These are phyloP conservation scores for Cercophora sp. DNA, from an alignment of 495 filamentous ascomycete genomes.

Conservation along the genomic window DNA sequence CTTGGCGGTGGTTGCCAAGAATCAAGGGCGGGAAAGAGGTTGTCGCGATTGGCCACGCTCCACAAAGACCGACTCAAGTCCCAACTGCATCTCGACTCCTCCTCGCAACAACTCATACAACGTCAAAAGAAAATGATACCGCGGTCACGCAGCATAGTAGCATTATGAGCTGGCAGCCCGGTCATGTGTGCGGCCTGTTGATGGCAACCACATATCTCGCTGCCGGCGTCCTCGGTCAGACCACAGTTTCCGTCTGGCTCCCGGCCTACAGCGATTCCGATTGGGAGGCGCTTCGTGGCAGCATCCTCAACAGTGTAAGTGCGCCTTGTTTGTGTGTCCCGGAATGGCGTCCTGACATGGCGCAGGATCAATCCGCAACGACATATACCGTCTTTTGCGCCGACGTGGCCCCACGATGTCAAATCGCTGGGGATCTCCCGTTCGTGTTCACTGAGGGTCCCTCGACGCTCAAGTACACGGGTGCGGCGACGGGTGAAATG, in stretches of 20 bases:
- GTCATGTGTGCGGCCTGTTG: neutral
- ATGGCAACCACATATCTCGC: neutral
- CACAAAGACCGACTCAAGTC: too few species aligned
- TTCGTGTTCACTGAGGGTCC: constrained; percentile 39
- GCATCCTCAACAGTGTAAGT: constrained; percentile 34
- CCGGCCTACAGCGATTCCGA: constrained; percentile 25
- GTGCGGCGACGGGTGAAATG: constrained; percentile 26
- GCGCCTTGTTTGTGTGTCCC: neutral
- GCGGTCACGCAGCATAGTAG: neutral
- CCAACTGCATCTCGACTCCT: too few species aligned
- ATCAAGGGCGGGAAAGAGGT: too few species aligned
- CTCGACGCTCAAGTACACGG: constrained; percentile 26
- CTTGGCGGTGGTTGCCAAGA: too few species aligned
- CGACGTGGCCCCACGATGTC: constrained; percentile 21
- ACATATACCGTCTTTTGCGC: constrained; percentile 41
- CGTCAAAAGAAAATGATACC: too few species aligned
- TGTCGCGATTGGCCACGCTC: too few species aligned
- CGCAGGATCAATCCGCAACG: constrained; percentile 28
- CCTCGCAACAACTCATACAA: too few species aligned
- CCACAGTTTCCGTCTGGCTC: constrained; percentile 34
- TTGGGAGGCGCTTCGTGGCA: constrained; percentile 35
- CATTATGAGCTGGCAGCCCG: constrained; percentile 2
- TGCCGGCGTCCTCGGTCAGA: constrained; percentile 15
- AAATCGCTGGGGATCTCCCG: constrained; percentile 29
- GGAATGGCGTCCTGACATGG: neutral